Evolutionary conservation across 129 eudicot species (phyloP).

Genomic region (Flaveria linearis): DNA sequence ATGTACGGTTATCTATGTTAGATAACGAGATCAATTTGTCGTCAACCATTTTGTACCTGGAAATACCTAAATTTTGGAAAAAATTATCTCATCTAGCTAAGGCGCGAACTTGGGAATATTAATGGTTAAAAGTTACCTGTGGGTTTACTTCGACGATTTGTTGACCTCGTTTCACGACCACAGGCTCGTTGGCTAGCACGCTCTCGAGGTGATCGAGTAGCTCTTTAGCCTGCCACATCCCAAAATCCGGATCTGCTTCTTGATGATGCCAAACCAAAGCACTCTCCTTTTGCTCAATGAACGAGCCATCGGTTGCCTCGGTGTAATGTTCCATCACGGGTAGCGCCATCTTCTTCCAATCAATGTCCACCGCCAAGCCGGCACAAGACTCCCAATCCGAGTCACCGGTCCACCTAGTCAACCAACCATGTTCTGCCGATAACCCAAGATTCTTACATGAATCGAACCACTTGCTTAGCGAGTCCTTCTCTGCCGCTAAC

Average conservation of each 20-base stretch:
- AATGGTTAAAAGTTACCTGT: constrained; percentile 53
- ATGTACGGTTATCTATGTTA: too few relatives aligned
- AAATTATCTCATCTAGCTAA: background rate
- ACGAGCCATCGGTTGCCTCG: constrained; percentile 88
- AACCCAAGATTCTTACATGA: constrained; percentile 71
- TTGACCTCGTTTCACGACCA: constrained; percentile 83
- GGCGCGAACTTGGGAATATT: background rate
- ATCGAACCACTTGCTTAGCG: constrained; percentile 69
- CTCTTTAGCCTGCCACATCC: constrained; percentile 84
- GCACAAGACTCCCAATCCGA: constrained; percentile 66
- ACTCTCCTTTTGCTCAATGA: constrained; percentile 82
- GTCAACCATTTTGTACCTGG: too few relatives aligned
- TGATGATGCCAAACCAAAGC: constrained; percentile 97
- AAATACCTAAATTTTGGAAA: too few relatives aligned
- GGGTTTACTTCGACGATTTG: constrained; percentile 96
- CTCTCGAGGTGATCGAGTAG: constrained; percentile 92
- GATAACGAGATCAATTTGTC: background rate
- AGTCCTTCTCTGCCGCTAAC: constrained; percentile 83
- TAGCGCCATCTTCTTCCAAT: constrained; percentile 69
- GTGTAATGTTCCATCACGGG: constrained; percentile 90
- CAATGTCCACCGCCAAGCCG: constrained; percentile 40
- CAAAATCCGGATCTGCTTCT: constrained; percentile 89
- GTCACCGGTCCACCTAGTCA: constrained; percentile 76
- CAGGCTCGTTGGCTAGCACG: constrained; percentile 95
- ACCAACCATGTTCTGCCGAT: constrained; percentile 88